Base-by-base conservation (phyloP, 805 yeast genomes). In the Wickerhamiella slavikovae region DNA sequence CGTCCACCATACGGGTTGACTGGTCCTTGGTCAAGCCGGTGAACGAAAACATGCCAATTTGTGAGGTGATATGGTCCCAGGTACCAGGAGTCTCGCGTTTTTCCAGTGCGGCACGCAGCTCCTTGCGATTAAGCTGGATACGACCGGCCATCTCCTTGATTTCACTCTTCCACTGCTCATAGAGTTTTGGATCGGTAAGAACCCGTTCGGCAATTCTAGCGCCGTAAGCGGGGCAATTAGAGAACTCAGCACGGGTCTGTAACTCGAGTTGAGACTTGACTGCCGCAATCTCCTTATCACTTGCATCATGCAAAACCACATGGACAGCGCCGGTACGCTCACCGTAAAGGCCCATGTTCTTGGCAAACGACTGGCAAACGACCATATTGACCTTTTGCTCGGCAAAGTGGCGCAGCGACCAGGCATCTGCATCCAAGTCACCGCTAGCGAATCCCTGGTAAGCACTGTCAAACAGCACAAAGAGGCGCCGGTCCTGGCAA, bases 391-490 rank as follows among this genome's bases (percentile, higher is more conserved):
- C 47, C 26, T 55, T 55, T 38, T 54, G 53, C 29, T 53, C 48
- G 14, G 57, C 51, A 35, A 64, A 56, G 48, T 59, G 47, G 29
- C 67, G 54, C 22, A 68, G 46, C 4, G 70, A 52, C 44, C 58
- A 65, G 17, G 71, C 72, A 51, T 83, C 96, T 45, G 68, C 58
- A 48, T 65, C 68, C 38, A 80, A 66, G 42, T 71, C 66, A 33
- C 95, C 95, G 3, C 91, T 68, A 28, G 91, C 80, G 45, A 85
- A 78, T 15, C 95, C 96, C 56, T 83, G 95, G 60, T 83, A 83
- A 2, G 95, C 95, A 71, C 75, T 71, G 58, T 83, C 96, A 37
- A 83, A 68, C 48, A 85, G 60, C 24, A 93, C 92, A 51, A 76
- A 64, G 44, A 78, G 65, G 25, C 63, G 56, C 48, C 67, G 66